phyloP scores from a whole-genome alignment of 176 grass and related monocot genomes.

The Ampelocalamus luodianensis region DNA sequence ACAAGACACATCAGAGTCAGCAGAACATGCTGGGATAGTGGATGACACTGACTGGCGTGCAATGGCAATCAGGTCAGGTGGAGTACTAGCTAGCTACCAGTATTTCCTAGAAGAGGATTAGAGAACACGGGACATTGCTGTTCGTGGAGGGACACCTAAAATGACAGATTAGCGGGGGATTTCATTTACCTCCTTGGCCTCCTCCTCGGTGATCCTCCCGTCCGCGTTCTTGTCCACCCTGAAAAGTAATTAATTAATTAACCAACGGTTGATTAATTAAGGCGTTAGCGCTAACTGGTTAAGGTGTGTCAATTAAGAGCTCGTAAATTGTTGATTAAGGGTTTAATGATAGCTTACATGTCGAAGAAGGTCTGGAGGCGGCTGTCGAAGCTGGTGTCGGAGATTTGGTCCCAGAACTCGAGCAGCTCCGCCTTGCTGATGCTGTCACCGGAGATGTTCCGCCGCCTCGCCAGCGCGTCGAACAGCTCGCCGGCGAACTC shows the following conservation, averaged over 20 bases:
- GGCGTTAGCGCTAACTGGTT: background rate
- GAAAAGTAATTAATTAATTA: background rate
- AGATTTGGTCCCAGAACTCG: constrained; percentile 96
- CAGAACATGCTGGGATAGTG: constrained; percentile 19
- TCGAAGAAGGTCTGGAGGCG: constrained; percentile 98
- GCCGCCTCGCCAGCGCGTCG: constrained; percentile 72
- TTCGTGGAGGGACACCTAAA: background rate
- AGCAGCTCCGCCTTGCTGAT: constrained; percentile 86
- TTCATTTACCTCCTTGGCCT: constrained; percentile 72
- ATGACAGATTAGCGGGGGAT: background rate
- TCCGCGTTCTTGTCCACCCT: constrained; percentile 97
- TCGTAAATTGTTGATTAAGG: background rate
- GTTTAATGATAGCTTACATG: constrained; percentile 49
- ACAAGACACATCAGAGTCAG: constrained; percentile 2
- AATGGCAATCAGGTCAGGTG: background rate
- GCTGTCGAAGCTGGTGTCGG: constrained; percentile 91
- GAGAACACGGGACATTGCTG: background rate
- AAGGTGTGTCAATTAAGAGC: background rate
- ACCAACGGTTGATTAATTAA: background rate
- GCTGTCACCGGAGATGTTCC: constrained; percentile 73
- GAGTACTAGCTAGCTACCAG: background rate
- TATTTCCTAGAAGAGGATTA: background rate
- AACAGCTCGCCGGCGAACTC: constrained; percentile 90
- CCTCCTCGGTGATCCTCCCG: constrained; percentile 80
- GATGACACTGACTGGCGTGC: constrained; percentile 1